Percentiles rank a stretch among this genome's conserved stretches.
These are phyloP conservation scores for Fusarium tjaetaba DNA, from an alignment of 2,329 filamentous ascomycete genomes.

Conservation along the genomic window DNA sequence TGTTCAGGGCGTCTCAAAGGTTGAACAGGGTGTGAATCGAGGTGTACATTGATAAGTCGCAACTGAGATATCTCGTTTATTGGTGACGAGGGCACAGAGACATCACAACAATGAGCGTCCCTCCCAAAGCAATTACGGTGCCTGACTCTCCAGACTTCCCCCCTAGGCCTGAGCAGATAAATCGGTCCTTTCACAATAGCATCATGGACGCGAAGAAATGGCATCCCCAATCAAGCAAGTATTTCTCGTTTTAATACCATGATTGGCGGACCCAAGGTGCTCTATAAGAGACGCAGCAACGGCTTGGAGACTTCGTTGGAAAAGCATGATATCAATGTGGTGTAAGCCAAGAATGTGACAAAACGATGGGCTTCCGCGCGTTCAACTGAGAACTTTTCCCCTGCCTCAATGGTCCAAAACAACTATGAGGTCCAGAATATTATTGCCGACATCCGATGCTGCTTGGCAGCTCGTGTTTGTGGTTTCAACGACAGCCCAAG, in stretches of 20 bases:
- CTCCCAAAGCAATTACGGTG: conserved; percentile 48
- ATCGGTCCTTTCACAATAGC: conserved; percentile 44
- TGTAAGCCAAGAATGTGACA: conserved; percentile 32
- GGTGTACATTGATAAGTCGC: conserved; percentile 53
- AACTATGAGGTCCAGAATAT: conserved; percentile 33
- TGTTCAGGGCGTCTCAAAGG: conserved; percentile 47
- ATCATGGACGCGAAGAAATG: conserved; percentile 43
- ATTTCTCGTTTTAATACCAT: conserved; percentile 48
- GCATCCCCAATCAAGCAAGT: conserved; percentile 34
- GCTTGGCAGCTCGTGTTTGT: conserved; percentile 19
- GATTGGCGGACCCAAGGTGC: conserved; percentile 38
- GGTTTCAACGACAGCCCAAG: conserved; percentile 9
- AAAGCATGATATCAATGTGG: conserved; percentile 6
- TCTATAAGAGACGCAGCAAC: conserved; percentile 41
- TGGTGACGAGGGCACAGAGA: conserved; percentile 33
- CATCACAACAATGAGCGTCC: conserved; percentile 49
- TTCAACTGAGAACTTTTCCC: conserved; percentile 4
- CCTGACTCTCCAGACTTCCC: conserved; percentile 47
- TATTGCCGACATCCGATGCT: conserved; percentile 28
- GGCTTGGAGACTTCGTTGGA: conserved; percentile 24
- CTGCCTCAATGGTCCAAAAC: conserved; percentile 49
- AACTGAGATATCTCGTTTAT: conserved; percentile 6
- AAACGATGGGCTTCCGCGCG: conserved; percentile 44
- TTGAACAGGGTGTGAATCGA: conserved; percentile 48
- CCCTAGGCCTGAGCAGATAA: conserved; percentile 43